Base-by-base conservation (phyloP, 306 rosid species). In the Dalbergia cultrata region DNA sequence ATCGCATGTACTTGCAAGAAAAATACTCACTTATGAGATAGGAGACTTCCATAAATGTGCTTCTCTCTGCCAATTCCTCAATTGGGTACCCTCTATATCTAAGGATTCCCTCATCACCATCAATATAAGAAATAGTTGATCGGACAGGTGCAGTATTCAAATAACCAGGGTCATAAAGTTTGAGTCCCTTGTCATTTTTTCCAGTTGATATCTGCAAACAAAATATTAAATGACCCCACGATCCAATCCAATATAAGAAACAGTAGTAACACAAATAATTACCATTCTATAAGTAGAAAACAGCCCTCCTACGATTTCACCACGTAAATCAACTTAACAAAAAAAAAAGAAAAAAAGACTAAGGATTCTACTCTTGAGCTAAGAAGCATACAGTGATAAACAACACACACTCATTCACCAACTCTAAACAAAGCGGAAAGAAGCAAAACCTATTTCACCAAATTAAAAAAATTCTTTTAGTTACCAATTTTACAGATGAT, bases 141-240 rank as follows among this genome's bases (percentile, higher is more conserved):
- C 90, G 77, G 74, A 93, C 98, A 43, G 98, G 98, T 60, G 98
- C 98, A 1, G 98, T 93, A 82, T 93, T 93, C 33, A 91, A 88
- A 86, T 90, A 93, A 13, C 98, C 98, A 3, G 98, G 98, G 57
- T 94, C 97, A 68, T 94, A 93, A n/a, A 91, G 83, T 84, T 93
- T 93, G 75, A 93, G 87, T 67, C 98, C 98, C 86, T 91, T 93
- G 78, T 93, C 97, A 82, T 82, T 70, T 77, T 88, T 81, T 75
- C 95, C 97, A 0, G 91, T 85, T 7, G 87, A 87, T 62, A 93
- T 88, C 98, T 93, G 76, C 35, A 80, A 43, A 53, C n/a, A 16
- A 64, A 83, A 52, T 61, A 53, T 22, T 37, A n/a, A 56, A 74
- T 6, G 8, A 58, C 9, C 52, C 22, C 19, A 67, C 16, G 43